These are phyloP conservation scores for Gossypium schwendimanii DNA, from an alignment of 441 rosid species.

Conservation along the genomic window DNA sequence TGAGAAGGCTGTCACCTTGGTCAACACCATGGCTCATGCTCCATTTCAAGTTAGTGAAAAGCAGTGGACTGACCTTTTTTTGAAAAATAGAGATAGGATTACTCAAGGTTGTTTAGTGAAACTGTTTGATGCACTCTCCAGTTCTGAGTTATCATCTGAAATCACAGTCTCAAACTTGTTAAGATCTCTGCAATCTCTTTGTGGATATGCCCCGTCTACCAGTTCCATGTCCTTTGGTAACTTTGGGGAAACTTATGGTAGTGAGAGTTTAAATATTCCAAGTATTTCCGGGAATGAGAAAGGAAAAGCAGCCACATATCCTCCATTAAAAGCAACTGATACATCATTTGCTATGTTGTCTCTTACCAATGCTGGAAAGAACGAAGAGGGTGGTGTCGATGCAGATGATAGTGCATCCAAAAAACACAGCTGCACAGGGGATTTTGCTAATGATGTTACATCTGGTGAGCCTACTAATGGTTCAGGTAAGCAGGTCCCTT, in stretches of 20 bases:
- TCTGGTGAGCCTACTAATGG: constrained; percentile 6
- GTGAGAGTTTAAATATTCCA: neutral
- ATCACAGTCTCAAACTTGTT: constrained; percentile 54
- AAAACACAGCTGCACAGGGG: neutral
- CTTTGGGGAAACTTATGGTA: constrained; percentile 1
- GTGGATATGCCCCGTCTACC: constrained; percentile 24
- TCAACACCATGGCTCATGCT: constrained; percentile 53
- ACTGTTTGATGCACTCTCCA: constrained; percentile 38
- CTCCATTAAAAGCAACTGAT: neutral
- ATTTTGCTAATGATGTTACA: constrained; percentile 2
- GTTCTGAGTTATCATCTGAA: constrained; percentile 44
- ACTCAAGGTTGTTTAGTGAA: constrained; percentile 32
- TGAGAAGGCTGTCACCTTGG: constrained; percentile 50
- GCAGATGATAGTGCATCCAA: constrained; percentile 1
- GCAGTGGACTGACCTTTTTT: constrained; percentile 59
- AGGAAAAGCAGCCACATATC: constrained; percentile 5
- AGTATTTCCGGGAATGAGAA: constrained; percentile 11
- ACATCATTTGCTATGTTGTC: neutral
- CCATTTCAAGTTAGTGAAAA: constrained; percentile 67
- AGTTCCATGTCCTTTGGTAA: constrained; percentile 11
- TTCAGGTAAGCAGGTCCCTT: constrained; percentile 27
- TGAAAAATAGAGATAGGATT: constrained; percentile 36
- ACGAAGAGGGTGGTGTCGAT: neutral
- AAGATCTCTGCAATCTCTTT: constrained; percentile 42
- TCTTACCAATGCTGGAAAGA: neutral